Conservation (phyloP, 2,329 filamentous ascomycete species). For the Fusarium sp. region DNA sequence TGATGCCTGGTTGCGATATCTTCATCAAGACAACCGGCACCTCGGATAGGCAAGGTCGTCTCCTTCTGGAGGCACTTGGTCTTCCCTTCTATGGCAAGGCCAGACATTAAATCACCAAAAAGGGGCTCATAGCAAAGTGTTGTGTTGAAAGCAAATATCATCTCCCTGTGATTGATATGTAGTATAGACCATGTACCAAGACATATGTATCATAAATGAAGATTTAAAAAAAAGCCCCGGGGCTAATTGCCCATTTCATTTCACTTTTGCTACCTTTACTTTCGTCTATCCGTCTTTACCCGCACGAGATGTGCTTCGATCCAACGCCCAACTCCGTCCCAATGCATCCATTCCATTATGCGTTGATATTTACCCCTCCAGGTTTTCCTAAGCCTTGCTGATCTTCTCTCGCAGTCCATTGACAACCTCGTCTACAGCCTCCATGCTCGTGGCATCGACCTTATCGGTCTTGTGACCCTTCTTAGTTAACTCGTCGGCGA, state of each 20-base stretch:
- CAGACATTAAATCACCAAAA: conserved; percentile 51
- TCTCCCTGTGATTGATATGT: conserved; percentile 45
- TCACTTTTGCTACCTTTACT: conserved; percentile 20
- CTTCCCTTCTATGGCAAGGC: conserved; percentile 84
- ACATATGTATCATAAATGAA: conserved; percentile 53
- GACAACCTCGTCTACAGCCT: conserved; percentile 82
- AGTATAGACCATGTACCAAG: conserved; percentile 54
- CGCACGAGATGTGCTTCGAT: conserved; percentile 10
- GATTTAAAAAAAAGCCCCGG: conserved; percentile 35
- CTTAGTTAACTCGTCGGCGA: conserved; percentile 72
- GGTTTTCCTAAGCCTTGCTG: conserved; percentile 47
- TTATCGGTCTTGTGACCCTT: conserved; percentile 68
- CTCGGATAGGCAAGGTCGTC: conserved; percentile 85
- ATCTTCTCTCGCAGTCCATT: conserved; percentile 71
- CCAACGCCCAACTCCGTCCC: conserved; percentile 55
- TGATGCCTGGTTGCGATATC: conserved; percentile 89
- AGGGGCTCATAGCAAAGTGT: conserved; percentile 14
- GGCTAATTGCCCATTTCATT: conserved; percentile 35
- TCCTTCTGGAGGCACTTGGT: conserved; percentile 68
- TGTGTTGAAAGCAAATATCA: conserved; percentile 27
- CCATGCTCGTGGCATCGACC: conserved; percentile 90
- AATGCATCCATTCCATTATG: conserved; percentile 49
- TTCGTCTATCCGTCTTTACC: conserved; percentile 19
- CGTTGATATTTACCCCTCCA: conserved; percentile 7
- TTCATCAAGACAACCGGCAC: conserved; percentile 86